Percentiles rank a stretch among this genome's conserved stretches.
Evolutionary conservation across 2,329 filamentous ascomycete species (phyloP).

Genomic region (Aspergillus neoniger): DNA sequence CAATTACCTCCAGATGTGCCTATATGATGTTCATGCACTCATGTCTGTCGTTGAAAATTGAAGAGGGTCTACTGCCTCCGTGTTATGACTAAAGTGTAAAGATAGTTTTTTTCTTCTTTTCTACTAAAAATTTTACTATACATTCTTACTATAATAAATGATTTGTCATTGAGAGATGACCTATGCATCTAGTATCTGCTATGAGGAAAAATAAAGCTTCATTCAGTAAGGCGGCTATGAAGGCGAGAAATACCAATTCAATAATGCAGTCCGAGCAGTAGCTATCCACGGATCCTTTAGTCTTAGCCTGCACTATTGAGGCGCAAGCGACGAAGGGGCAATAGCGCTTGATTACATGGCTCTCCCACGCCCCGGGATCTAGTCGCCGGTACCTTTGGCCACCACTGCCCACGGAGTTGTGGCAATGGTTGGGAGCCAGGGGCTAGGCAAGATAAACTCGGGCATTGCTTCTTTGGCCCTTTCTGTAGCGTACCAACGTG

Average conservation of each 20-base stretch:
- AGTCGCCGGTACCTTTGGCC: neutral
- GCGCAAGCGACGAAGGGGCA: neutral
- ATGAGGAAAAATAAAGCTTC: neutral
- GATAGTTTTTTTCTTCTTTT: neutral
- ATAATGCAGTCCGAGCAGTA: too few relatives aligned
- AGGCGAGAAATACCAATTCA: neutral
- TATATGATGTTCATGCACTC: slow-evolving; percentile 14
- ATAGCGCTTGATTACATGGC: neutral
- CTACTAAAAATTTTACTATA: too few relatives aligned
- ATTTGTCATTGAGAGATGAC: too few relatives aligned
- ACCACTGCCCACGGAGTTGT: neutral
- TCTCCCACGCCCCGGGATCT: neutral
- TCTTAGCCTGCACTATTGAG: neutral
- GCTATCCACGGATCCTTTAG: neutral
- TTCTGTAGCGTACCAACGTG: neutral
- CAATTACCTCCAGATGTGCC: slow-evolving; percentile 6
- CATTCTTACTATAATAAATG: too few relatives aligned
- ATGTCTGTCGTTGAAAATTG: slow-evolving; percentile 4
- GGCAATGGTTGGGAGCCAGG: neutral
- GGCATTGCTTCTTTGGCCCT: neutral
- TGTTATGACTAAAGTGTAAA: neutral
- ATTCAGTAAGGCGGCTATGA: neutral
- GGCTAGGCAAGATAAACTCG: neutral
- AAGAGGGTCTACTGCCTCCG: neutral
- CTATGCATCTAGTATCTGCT: too few relatives aligned